A percentile compares a stretch with the other conserved stretches of the same genome.
Evolutionary conservation across 2,329 filamentous ascomycete genomes (phyloP).

Genomic region (Fusarium sp.): DNA sequence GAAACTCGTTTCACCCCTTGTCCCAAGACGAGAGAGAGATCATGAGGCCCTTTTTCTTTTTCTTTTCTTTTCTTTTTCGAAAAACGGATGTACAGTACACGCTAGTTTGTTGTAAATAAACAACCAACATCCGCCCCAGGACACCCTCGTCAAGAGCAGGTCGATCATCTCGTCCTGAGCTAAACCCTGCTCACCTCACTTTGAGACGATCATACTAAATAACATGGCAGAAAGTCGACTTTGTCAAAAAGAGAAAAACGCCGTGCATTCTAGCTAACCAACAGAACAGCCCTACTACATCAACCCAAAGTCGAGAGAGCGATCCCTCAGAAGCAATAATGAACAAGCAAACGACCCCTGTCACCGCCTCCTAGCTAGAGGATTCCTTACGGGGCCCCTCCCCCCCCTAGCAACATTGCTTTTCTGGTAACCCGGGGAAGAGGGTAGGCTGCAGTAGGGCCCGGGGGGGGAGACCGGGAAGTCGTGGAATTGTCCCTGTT

Average conservation of each 20-base stretch:
- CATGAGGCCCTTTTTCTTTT: slow-evolving; percentile 1
- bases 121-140: slow-evolving; percentile 14
- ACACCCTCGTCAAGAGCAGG: slow-evolving; percentile 18
- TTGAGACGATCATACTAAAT: background rate
- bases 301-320: background rate
- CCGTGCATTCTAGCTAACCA: background rate
- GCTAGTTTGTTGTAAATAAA: slow-evolving; percentile 11
- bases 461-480: slow-evolving; percentile 25
- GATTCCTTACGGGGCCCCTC: background rate
- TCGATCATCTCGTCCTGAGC: slow-evolving; percentile 22
- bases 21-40: slow-evolving; percentile 19
- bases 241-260: slow-evolving; percentile 13
- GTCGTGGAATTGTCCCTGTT: slow-evolving; percentile 32
- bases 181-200: slow-evolving; percentile 31
- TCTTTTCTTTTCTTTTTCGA: background rate
- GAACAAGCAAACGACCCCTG: slow-evolving; percentile 6
- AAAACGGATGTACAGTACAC: background rate
- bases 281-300: background rate
- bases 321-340: background rate
- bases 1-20: slow-evolving; percentile 20
- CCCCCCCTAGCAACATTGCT: slow-evolving; percentile 9
- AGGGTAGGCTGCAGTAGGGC: slow-evolving; percentile 33
- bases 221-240: slow-evolving; percentile 7
- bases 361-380: slow-evolving; percentile 25
- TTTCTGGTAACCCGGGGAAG: slow-evolving; percentile 21